phyloP scores from a whole-genome alignment of 2,329 filamentous ascomycete genomes.

The Colletotrichum falcatum region DNA sequence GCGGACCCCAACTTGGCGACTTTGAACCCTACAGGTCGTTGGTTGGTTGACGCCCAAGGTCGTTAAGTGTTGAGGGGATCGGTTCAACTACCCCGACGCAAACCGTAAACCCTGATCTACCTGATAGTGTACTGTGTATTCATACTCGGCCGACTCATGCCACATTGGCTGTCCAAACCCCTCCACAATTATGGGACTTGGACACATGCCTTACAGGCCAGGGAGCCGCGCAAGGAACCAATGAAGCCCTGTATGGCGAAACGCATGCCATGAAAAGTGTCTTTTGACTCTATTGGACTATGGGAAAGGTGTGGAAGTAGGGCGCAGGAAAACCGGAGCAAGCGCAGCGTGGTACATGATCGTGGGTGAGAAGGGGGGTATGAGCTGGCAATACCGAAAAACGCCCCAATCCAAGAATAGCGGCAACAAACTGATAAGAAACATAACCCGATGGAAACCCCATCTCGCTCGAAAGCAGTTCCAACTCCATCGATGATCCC shows the following conservation, averaged over 20 bases:
- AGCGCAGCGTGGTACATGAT: conserved; percentile 14
- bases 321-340: conserved; percentile 3
- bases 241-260: conserved; percentile 11
- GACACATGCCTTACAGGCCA: conserved; percentile 10
- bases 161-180: conserved; percentile 9
- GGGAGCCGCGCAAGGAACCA: background rate
- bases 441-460: conserved; percentile 21
- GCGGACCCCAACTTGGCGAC: background rate
- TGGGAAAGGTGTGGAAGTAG: conserved; percentile 11
- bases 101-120: conserved; percentile 13
- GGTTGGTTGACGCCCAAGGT: background rate
- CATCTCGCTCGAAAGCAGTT: conserved; percentile 14
- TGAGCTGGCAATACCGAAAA: conserved; percentile 30
- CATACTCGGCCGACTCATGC: conserved; percentile 2
- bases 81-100: conserved; percentile 12
- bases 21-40: background rate
- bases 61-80: conserved; percentile 3
- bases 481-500: conserved; percentile 37
- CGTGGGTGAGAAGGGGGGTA: conserved; percentile 37
- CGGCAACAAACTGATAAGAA: conserved; percentile 30
- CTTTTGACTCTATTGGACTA: conserved; percentile 37
- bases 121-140: background rate
- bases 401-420: conserved; percentile 35
- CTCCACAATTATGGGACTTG: background rate
- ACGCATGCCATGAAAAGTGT: conserved; percentile 27